Evolutionary conservation across 345 rosid species (phyloP), one percentile per base, ranked within the genome.

Genomic region (Syzygium jambos): DNA sequence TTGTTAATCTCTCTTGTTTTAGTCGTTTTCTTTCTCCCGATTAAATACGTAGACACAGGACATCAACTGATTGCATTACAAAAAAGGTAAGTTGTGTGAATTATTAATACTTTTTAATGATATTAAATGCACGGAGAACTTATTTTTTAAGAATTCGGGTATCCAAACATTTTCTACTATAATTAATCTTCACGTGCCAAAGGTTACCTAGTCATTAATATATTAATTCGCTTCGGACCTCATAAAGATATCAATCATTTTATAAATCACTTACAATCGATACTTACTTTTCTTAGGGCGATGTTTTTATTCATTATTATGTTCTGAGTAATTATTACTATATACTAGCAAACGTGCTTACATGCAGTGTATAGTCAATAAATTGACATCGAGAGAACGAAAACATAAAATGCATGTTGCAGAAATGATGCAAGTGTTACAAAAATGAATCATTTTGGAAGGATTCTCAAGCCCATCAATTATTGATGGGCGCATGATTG

Each of bases 241-340:
- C 1, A 0, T n/a, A 3, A n/a, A 61, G 7, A 15, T 61, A 30
- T 17, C 0, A 3, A 30, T 34, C 6, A 0, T 0, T 68, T 68
- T 34, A 1, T 11, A 68, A 65, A 68, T 38, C 34, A 16, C 0
- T 4, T 10, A 17, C 9, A 5, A 30, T 68, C 43, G 4, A 61
- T 14, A n/a, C 10, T 61, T 61, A 61, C 10, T 0, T 52, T 15
- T 52, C 46, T 43, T 43, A 43, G 46, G 46, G 7, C 1, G 54
- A 52, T 15, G 54, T 52, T 52, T 16, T 52, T 52, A 52, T 52
- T 16, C 6, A 21, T 52, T 52, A 43, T 52, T 52, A 52, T 16
- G 55, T 14, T 6, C 7, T 6, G 55, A 52, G 55, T 52, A 15
- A 52, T 19, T 52, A 5, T 52, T 6, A 52, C 17, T 52, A 16